Evolutionary conservation across 306 rosid genomes (phyloP), one percentile per base, ranked within the genome.

Genomic region (Prunus davidiana): DNA sequence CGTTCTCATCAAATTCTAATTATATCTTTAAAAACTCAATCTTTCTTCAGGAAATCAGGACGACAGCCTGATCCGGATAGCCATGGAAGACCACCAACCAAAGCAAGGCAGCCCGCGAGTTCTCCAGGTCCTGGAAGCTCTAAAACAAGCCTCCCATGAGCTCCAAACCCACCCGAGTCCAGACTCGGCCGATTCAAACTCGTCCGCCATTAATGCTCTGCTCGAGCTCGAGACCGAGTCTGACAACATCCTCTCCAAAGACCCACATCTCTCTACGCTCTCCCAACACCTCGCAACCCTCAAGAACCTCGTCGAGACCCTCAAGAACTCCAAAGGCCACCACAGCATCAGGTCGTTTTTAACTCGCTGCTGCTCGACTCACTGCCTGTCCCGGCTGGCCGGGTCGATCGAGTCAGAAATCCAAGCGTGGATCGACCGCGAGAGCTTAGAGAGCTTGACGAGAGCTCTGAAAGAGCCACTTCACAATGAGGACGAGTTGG

Each of bases 371-470:
- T 77, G 64, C 24, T 77, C 91, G 18, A 50, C 91, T 16, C 87
- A 84, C 86, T 92, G 93, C 12, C 84, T 92, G 67, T 70, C 93
- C 61, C 86, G 86, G 45, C 76, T 90, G 81, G 97, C 98, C 64
- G 79, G 74, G 14, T 77, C 92, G 0, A 95, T 94, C 75, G 88
- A 85, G 71, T 73, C 87, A 20, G 95, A 95, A 76, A 86, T 95
- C 69, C 97, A 95, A 69, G 85, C 90, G 0, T 95, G 98, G 98
- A 95, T 95, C 45, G 96, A 92, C 76, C 95, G 96, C 8, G 89
- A 90, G 81, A 86, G 87, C 57, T 16, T 89, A 7, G 81, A 84
- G 13, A 13, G 57, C n/a, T 75, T 95, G 67, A 73, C 86, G 1
- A 56, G 73, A 4, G 62, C 69, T 14, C 81, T 91, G 16, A 50